Evolutionary conservation across 805 yeast species (phyloP).

Genomic region (Pichia deserticola): DNA sequence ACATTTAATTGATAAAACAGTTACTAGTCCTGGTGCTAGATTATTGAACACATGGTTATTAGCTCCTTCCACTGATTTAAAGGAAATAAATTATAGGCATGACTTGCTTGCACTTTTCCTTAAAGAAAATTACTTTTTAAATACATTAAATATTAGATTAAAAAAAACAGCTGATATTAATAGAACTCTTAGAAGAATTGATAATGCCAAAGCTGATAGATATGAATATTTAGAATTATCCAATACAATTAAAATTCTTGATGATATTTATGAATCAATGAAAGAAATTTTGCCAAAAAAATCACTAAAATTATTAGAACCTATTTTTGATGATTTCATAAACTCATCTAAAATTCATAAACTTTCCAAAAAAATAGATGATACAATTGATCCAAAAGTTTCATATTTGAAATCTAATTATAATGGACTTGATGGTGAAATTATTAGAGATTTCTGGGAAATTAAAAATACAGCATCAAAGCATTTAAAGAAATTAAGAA

Average conservation of each 20-base stretch:
- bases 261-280: slow-evolving; percentile 23
- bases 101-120: slow-evolving; percentile 39
- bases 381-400: slow-evolving; percentile 18
- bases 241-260: slow-evolving; percentile 19
- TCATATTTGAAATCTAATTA: slow-evolving; percentile 12
- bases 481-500: slow-evolving; percentile 14
- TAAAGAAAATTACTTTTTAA: slow-evolving; percentile 23
- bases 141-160: slow-evolving; percentile 30
- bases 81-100: slow-evolving; percentile 52
- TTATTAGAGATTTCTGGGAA: slow-evolving; percentile 21
- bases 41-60: slow-evolving; percentile 75
- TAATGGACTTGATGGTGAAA: slow-evolving; percentile 19
- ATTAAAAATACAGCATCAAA: slow-evolving; percentile 18
- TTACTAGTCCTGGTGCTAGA: slow-evolving; percentile 76
- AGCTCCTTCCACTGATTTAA: slow-evolving; percentile 61
- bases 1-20: slow-evolving; percentile 63
- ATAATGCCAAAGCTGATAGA: slow-evolving; percentile 31
- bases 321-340: slow-evolving; percentile 17
- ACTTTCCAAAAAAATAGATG: slow-evolving; percentile 25
- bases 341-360: slow-evolving; percentile 10
- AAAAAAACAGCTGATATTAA: slow-evolving; percentile 48
- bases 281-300: slow-evolving; percentile 4
- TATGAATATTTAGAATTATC: slow-evolving; percentile 26
- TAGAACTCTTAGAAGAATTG: slow-evolving; percentile 51
- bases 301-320: slow-evolving; percentile 10